Evolutionary conservation across 805 yeast genomes (phyloP), one percentile per base, ranked within the genome.

Genomic region (Metschnikowia vanudenii): DNA sequence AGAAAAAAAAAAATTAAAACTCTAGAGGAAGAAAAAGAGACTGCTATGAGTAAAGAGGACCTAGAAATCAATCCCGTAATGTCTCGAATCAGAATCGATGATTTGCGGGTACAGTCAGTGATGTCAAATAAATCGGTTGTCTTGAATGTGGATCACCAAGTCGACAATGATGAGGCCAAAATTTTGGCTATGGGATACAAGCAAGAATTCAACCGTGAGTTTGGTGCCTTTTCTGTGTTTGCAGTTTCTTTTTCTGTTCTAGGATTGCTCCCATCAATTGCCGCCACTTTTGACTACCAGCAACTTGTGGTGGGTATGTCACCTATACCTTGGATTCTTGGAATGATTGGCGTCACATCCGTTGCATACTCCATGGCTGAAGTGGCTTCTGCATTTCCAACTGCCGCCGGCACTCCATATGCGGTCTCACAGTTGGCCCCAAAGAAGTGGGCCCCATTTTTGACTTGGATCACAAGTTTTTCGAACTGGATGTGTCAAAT

Each of bases 331-430:
- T 76, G 75, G 88, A 55, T 82, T 18, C 63, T 80, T 14, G 84
- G 83, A 32, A 70, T 80, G 66, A 47, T 73, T 29, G 80, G 83
- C 33, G 74, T 84, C 43, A 68, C 77, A 42, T 70, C 75, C 4
- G 86, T 83, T 38, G 85, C 85, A 11, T 67, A 74, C 37, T 74
- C 82, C 16, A 70, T 84, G 77, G 85, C 86, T 0, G 88, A 84
- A 58, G 69, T 83, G 28, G 76, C 85, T 11, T 73, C 80, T 20
- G 81, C 85, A 5, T 79, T 79, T 66, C 89, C 89, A 33, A 82
- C 85, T 7, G 72, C 84, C 10, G 79, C 85, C 22, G 88, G 88
- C 38, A 74, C 85, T 8, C 85, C 85, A 40, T 84, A 83, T 55
- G 86, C 88, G 49, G 82, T 82, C 1, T 74, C 80, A 2, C 80